These are phyloP conservation scores for Bryoerythrophyllum caledonicum DNA, from an alignment of 225 moss, liverwort and hornwort species.

Conservation along the genomic window DNA sequence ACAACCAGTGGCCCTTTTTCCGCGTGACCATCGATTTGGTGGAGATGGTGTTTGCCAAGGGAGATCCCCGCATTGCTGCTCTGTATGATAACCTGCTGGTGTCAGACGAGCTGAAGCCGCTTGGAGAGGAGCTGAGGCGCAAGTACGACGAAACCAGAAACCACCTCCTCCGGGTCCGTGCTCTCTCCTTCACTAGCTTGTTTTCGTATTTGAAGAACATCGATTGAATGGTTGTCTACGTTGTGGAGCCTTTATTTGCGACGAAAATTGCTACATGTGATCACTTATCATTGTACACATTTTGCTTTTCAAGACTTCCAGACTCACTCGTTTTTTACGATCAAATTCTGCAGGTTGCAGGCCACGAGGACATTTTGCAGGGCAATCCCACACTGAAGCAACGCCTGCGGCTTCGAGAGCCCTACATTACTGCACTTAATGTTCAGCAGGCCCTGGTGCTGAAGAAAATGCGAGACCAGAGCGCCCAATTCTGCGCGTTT, in stretches of 20 bases:
- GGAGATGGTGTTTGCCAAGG: constrained; percentile 70
- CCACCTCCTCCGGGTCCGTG: constrained; percentile 41
- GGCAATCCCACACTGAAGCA: constrained; percentile 61
- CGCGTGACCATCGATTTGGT: constrained; percentile 64
- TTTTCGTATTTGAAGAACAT: not conserved
- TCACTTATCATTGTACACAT: not conserved
- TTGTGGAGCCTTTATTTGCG: not conserved
- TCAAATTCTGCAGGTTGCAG: constrained; percentile 47
- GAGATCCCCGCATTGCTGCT: constrained; percentile 62
- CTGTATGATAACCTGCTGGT: constrained; percentile 63
- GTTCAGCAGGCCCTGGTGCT: constrained; percentile 63
- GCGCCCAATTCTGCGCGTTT: constrained; percentile 35
- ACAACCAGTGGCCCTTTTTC: constrained; percentile 69
- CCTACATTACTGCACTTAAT: constrained; percentile 63
- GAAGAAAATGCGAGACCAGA: constrained; percentile 63
- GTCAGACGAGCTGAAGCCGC: constrained; percentile 43
- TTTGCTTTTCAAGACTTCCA: not conserved
- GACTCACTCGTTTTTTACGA: not conserved
- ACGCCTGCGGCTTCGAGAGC: constrained; percentile 65
- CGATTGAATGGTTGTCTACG: not conserved
- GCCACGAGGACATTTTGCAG: constrained; percentile 59
- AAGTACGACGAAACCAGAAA: constrained; percentile 58
- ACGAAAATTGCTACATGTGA: not conserved
- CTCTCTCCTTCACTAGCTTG: not conserved
- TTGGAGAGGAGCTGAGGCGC: constrained; percentile 56